Percentiles rank a stretch among this genome's conserved stretches.
phyloP scores from a whole-genome alignment of 225 moss, liverwort and hornwort species.

The Straminergon stramineum region DNA sequence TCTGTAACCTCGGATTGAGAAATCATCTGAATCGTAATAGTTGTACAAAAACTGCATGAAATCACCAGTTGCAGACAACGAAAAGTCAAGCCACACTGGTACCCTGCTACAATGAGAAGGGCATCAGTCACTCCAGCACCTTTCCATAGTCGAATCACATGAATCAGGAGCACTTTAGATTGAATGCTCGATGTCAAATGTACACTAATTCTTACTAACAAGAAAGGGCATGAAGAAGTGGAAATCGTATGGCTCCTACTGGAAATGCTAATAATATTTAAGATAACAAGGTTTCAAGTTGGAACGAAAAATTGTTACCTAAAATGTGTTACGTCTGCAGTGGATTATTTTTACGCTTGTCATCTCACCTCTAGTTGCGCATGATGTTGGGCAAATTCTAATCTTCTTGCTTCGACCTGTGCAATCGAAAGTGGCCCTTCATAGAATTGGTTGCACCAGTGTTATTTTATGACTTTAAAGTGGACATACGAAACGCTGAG shows the following conservation, averaged over 20 bases:
- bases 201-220: too few relatives aligned
- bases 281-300: too few relatives aligned
- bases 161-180: neutral
- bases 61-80: neutral
- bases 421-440: neutral
- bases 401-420: neutral
- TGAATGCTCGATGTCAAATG: neutral
- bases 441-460: too few relatives aligned
- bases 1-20: conserved; percentile 30
- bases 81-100: neutral
- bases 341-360: neutral
- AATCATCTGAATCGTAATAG: conserved; percentile 39
- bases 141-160: neutral
- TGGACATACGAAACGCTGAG: neutral
- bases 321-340: neutral
- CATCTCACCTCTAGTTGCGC: too few relatives aligned
- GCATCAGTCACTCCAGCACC: neutral
- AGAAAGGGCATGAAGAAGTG: neutral
- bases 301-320: neutral
- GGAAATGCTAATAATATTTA: neutral
- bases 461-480: neutral
- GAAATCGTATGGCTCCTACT: neutral
- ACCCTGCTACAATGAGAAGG: neutral
- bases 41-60: conserved; percentile 35
- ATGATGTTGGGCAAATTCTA: neutral